Conservation (phyloP, 805 yeast genomes). For the Candida sphagnicola region DNA sequence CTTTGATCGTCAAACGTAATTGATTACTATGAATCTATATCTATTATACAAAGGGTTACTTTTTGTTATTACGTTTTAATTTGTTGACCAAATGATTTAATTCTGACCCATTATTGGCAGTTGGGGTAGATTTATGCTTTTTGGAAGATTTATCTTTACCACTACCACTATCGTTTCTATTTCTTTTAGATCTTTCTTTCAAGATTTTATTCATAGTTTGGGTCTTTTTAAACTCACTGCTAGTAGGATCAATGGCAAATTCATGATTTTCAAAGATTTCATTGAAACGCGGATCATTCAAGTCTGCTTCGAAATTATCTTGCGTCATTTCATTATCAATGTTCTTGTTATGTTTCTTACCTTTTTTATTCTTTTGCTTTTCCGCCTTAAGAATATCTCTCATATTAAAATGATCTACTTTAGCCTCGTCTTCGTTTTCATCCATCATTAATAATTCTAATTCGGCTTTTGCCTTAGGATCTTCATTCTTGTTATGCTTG, state of each 20-base stretch:
- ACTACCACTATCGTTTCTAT: constrained; percentile 16
- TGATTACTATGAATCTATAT: neutral
- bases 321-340: constrained; percentile 47
- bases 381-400: constrained; percentile 74
- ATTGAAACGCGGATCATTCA: constrained; percentile 80
- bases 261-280: constrained; percentile 88
- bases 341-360: constrained; percentile 42
- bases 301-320: constrained; percentile 60
- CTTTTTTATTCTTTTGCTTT: constrained; percentile 54
- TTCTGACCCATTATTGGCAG: constrained; percentile 1
- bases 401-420: constrained; percentile 68
- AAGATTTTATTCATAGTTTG: constrained; percentile 80
- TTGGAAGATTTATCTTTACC: constrained; percentile 8
- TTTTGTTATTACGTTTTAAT: constrained; percentile 1
- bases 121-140: constrained; percentile 8
- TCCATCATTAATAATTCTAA: constrained; percentile 71
- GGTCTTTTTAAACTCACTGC: constrained; percentile 86
- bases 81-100: constrained; percentile 4
- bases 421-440: constrained; percentile 44
- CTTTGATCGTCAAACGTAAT: too few species aligned
- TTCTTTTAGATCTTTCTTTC: constrained; percentile 65
- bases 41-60: neutral
- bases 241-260: constrained; percentile 91
- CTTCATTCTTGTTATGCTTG: constrained; percentile 21
- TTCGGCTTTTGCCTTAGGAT: constrained; percentile 49